These are phyloP conservation scores for Lignosus rhinocerotis DNA, from an alignment of 1,284 basidiomycete genomes.

Conservation along the genomic window DNA sequence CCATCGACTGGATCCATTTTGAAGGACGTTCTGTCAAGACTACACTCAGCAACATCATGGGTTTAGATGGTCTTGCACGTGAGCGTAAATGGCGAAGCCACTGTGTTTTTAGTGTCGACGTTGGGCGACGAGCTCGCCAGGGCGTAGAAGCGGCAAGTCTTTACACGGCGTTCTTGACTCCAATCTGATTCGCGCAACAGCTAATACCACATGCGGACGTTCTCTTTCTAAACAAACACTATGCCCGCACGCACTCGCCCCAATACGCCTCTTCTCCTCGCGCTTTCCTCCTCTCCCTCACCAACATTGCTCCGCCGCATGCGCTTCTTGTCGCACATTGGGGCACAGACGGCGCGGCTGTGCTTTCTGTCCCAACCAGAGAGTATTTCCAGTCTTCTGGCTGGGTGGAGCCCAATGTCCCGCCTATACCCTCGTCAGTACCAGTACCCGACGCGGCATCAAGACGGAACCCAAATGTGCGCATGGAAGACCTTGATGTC, in stretches of 20 bases:
- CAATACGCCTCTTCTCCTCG: constrained; percentile 65
- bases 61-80: constrained; percentile 73
- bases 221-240: constrained; percentile 71
- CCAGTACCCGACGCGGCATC: constrained; percentile 8
- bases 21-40: constrained; percentile 76
- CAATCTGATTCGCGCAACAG: constrained; percentile 36
- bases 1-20: constrained; percentile 83
- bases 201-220: constrained; percentile 78
- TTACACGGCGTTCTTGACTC: not conserved
- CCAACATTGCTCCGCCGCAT: constrained; percentile 63
- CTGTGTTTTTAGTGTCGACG: constrained; percentile 77
- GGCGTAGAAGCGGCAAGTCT: constrained; percentile 73
- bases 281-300: constrained; percentile 71
- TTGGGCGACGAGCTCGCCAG: constrained; percentile 68
- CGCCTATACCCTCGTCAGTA: not conserved
- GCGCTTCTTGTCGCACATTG: constrained; percentile 78
- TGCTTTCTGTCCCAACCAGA: constrained; percentile 75
- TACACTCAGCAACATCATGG: constrained; percentile 72
- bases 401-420: constrained; percentile 48
- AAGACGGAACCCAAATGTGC: constrained; percentile 1
- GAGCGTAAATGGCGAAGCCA: constrained; percentile 79
- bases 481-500: constrained; percentile 28
- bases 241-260: constrained; percentile 57
- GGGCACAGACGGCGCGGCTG: constrained; percentile 73
- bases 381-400: constrained; percentile 83